Conservation (phyloP, 2,329 filamentous ascomycete genomes). For the Intubia oerlemansii region DNA sequence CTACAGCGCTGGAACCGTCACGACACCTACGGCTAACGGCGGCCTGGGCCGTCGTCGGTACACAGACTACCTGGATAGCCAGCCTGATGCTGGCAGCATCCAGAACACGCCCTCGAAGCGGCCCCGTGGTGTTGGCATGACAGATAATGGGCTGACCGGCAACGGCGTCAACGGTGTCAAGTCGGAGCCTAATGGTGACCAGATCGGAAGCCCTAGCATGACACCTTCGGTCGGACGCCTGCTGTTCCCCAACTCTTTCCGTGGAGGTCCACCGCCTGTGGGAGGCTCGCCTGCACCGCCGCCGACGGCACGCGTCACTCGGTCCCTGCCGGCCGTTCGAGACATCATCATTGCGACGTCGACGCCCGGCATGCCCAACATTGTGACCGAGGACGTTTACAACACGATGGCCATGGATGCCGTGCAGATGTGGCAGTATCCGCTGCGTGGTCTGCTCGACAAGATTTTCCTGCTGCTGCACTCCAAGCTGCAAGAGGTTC, state of each 20-base stretch:
- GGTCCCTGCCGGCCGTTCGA: slow-evolving; percentile 28
- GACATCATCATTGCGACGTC: slow-evolving; percentile 31
- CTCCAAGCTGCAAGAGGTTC: slow-evolving; percentile 21
- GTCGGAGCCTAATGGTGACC: slow-evolving; percentile 6
- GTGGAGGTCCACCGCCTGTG: no score
- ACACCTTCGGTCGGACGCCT: no score
- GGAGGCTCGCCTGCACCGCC: neutral
- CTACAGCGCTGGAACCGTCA: slow-evolving; percentile 2
- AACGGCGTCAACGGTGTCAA: slow-evolving; percentile 7
- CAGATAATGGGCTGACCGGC: neutral
- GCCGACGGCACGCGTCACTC: slow-evolving; percentile 1
- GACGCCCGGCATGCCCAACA: slow-evolving; percentile 33
- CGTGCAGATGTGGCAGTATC: slow-evolving; percentile 33
- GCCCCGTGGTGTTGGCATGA: slow-evolving; percentile 4
- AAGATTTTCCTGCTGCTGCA: slow-evolving; percentile 27
- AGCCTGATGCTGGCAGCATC: no score
- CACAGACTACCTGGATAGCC: slow-evolving; percentile 6
- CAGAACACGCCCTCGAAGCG: slow-evolving; percentile 6
- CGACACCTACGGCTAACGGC: neutral
- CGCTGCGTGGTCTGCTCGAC: slow-evolving; percentile 26
- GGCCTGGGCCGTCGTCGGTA: slow-evolving; percentile 3
- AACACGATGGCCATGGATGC: slow-evolving; percentile 34
- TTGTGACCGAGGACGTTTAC: slow-evolving; percentile 37
- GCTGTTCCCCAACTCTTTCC: no score
- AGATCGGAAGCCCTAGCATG: no score